Base-by-base conservation (phyloP, 2,329 filamentous ascomycete species). In the Beauveria bassiana region DNA sequence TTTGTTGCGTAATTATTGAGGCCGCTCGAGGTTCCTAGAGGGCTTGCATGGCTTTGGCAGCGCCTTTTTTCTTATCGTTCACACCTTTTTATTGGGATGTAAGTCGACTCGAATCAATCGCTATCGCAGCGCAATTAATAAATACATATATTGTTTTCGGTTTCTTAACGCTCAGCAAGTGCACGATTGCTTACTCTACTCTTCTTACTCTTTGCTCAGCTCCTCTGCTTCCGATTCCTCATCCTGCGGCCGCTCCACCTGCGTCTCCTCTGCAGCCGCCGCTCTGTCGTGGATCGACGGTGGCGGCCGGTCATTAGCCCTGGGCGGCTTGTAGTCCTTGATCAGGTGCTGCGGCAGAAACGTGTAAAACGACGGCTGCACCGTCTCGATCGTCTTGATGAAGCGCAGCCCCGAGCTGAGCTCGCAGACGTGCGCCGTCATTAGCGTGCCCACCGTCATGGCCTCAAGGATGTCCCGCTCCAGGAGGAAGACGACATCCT, bases 341-440 rank as follows among this genome's bases (percentile, higher is more conserved):
- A 93, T 89, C 65, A 89, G 75, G 66, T 87, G 83, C 70, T 93
- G 90, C 1, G 83, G 81, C 28, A 92, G 74, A 61, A 85, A 84
- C 0, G 78, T 81, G 69, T 89, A 85, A 69, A 89, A 90, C 0
- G 81, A 82, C 3, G 84, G 84, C 61, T 82, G 81, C 12, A 87
- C 70, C 0, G 78, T 78, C 31, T 75, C 70, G 18, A 88, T 70
- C 2, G 78, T 73, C 68, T 86, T 87, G 69, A 92, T 82, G 70
- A 88, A 91, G 64, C 77, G 79, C 26, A 90, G 63, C 2, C 85
- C 87, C 26, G 87, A 84, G 66, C 81, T 81, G 26, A 90, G 72
- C 62, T 85, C 76, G 65, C 79, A 83, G 10, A 90, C 74, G 0
- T 72, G 74, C 0, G 83, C 73, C 28, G 80, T 77, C 40, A 90